Conservation (phyloP, 2,329 filamentous ascomycete species). For the Fusarium armeniacum region DNA sequence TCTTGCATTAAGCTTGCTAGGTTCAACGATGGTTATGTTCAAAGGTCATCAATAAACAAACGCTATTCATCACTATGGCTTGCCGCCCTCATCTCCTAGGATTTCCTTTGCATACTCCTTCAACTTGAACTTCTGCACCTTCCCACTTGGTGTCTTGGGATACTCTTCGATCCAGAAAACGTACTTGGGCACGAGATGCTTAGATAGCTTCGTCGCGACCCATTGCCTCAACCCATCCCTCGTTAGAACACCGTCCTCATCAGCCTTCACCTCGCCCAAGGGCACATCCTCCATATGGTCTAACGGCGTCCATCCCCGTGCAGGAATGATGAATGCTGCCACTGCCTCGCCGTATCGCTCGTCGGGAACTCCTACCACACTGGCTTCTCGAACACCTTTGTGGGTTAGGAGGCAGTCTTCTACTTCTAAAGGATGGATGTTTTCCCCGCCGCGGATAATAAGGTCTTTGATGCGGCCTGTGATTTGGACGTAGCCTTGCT, state of each 20-base stretch:
- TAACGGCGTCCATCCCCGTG: slow-evolving; percentile 48
- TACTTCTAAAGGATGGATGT: slow-evolving; percentile 93
- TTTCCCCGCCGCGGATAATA: slow-evolving; percentile 95
- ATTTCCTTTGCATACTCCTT: slow-evolving; percentile 71
- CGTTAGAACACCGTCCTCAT: slow-evolving; percentile 58
- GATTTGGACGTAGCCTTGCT: slow-evolving; percentile 86
- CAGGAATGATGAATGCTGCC: slow-evolving; percentile 81
- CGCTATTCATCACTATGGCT: slow-evolving; percentile 11
- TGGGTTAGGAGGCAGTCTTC: slow-evolving; percentile 89
- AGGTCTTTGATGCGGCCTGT: slow-evolving; percentile 95
- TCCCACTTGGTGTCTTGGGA: slow-evolving; percentile 95
- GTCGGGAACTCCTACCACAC: slow-evolving; percentile 87
- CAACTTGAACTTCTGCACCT: slow-evolving; percentile 95
- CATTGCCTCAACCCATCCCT: slow-evolving; percentile 75
- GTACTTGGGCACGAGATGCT: slow-evolving; percentile 87
- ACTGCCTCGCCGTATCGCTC: slow-evolving; percentile 88
- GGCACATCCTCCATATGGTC: slow-evolving; percentile 47
- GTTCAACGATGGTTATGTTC: not conserved
- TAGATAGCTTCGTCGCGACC: slow-evolving; percentile 77
- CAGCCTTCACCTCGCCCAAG: slow-evolving; percentile 24
- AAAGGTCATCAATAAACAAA: not conserved
- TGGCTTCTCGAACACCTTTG: slow-evolving; percentile 78
- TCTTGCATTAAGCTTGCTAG: not conserved
- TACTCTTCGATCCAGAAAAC: slow-evolving; percentile 90
- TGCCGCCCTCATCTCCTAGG: slow-evolving; percentile 39